Conservation (phyloP, 768 basidiomycete genomes). For the Pisolithus orientalis region DNA sequence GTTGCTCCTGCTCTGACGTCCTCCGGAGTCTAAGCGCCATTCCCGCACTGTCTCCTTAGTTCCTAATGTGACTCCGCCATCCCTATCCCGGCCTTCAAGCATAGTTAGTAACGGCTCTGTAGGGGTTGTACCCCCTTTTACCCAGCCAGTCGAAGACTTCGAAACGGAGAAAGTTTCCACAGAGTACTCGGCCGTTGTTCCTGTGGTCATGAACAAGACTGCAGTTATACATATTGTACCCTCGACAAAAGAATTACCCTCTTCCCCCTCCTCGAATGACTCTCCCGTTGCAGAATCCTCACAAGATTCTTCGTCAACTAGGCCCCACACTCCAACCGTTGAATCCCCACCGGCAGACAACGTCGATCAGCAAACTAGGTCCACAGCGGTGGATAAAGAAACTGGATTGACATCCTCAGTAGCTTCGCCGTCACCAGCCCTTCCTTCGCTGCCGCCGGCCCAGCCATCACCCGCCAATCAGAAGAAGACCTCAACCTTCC, state of each 20-base stretch:
- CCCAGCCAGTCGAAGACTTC: slow-evolving; percentile 4
- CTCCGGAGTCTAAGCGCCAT: slow-evolving; percentile 41
- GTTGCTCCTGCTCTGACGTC: neutral
- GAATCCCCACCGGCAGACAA: neutral
- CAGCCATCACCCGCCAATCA: slow-evolving; percentile 3
- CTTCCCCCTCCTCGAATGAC: slow-evolving; percentile 4
- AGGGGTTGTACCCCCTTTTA: neutral
- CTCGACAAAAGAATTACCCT: slow-evolving; percentile 2
- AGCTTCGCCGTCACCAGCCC: slow-evolving; percentile 9
- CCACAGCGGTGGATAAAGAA: slow-evolving; percentile 8
- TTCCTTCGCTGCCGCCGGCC: slow-evolving; percentile 2
- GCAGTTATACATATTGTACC: slow-evolving; percentile 6
- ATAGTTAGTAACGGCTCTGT: slow-evolving; percentile 7
- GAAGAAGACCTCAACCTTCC: slow-evolving; percentile 44
- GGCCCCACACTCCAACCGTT: neutral
- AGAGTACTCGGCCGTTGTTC: slow-evolving; percentile 5
- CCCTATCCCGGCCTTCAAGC: slow-evolving; percentile 14
- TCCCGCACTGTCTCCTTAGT: slow-evolving; percentile 33
- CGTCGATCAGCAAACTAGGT: slow-evolving; percentile 1
- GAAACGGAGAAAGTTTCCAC: slow-evolving; percentile 17
- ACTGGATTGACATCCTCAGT: slow-evolving; percentile 1
- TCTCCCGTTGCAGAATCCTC: slow-evolving; percentile 1
- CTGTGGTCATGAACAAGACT: slow-evolving; percentile 6
- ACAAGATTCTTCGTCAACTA: neutral
- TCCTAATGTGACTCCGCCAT: slow-evolving; percentile 20